Evolutionary conservation across 306 rosid species (phyloP).

Genomic region (Comarum palustre): DNA sequence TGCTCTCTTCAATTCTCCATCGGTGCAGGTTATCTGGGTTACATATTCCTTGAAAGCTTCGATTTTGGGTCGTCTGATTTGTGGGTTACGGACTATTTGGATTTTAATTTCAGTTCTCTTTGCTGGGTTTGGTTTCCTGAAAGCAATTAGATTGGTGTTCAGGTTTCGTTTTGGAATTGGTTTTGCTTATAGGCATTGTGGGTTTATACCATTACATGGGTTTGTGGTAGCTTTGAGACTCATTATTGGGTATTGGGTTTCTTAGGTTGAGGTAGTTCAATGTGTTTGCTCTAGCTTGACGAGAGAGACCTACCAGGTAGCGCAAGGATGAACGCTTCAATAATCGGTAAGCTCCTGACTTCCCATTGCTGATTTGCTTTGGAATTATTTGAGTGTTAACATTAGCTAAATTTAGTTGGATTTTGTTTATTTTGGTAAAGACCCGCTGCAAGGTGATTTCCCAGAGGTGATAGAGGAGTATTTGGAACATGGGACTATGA

Average conservation of each 20-base stretch:
- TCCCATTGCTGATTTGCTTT: not conserved
- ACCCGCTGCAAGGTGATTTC: conserved; percentile 92
- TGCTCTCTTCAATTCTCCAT: too few relatives aligned
- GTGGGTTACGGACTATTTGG: too few relatives aligned
- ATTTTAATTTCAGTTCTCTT: too few relatives aligned
- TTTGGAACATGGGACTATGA: conserved; percentile 84
- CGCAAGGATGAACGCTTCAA: conserved; percentile 52
- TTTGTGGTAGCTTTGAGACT: not conserved
- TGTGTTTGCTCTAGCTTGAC: not conserved
- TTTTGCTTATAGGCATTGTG: not conserved
- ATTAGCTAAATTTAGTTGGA: not conserved
- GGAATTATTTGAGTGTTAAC: not conserved
- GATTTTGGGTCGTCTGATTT: too few relatives aligned
- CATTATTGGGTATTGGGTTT: not conserved
- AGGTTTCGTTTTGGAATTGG: too few relatives aligned
- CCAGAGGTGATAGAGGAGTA: conserved; percentile 98
- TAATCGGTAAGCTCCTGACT: conserved; percentile 47
- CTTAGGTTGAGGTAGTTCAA: not conserved
- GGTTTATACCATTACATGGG: not conserved
- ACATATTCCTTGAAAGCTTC: too few relatives aligned
- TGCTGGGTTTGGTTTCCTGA: too few relatives aligned
- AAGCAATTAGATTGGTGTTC: too few relatives aligned
- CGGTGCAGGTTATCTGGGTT: too few relatives aligned
- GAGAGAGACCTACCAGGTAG: not conserved
- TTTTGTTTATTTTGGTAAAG: conserved; percentile 30